Evolutionary conservation across 2,329 filamentous ascomycete species (phyloP).

Genomic region (Colletotrichum sp.): DNA sequence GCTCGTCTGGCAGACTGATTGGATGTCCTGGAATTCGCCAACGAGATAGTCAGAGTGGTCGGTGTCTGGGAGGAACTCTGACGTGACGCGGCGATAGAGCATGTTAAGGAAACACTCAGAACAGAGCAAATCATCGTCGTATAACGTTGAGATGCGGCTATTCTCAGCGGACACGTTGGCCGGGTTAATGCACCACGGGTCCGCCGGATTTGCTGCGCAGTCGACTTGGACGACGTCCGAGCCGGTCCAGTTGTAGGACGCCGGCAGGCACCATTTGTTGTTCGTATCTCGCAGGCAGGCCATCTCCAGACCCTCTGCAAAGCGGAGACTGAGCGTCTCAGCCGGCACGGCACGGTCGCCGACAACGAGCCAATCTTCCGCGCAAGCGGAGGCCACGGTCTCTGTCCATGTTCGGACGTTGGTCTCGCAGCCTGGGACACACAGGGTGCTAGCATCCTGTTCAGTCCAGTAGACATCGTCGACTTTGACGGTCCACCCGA

Average conservation of each 20-base stretch:
- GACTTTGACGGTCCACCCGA: background rate
- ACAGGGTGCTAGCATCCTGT: background rate
- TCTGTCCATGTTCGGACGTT: background rate
- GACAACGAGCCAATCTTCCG: background rate
- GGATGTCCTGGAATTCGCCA: background rate
- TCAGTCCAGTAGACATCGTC: slow-evolving; percentile 7
- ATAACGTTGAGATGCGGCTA: slow-evolving; percentile 5
- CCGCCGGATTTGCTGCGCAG: slow-evolving; percentile 9
- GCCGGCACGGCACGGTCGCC: slow-evolving; percentile 4
- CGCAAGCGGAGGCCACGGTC: background rate
- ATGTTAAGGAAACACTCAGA: background rate
- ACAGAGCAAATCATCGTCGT: slow-evolving; percentile 15
- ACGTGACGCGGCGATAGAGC: background rate
- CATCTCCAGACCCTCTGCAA: background rate
- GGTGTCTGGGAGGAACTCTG: background rate
- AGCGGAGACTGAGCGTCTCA: slow-evolving; percentile 6
- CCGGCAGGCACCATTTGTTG: slow-evolving; percentile 2
- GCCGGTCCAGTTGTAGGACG: slow-evolving; percentile 14
- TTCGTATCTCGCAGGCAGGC: background rate
- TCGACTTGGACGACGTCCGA: slow-evolving; percentile 8
- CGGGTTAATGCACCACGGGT: slow-evolving; percentile 10
- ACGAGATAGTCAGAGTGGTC: slow-evolving; percentile 7
- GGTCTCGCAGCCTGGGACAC: background rate
- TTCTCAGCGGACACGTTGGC: slow-evolving; percentile 3
- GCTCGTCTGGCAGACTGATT: slow-evolving; percentile 7